Percentiles rank a stretch among this genome's conserved stretches.
These are phyloP conservation scores for Penicillium maclennaniae DNA, from an alignment of 495 filamentous ascomycete genomes.

Conservation along the genomic window DNA sequence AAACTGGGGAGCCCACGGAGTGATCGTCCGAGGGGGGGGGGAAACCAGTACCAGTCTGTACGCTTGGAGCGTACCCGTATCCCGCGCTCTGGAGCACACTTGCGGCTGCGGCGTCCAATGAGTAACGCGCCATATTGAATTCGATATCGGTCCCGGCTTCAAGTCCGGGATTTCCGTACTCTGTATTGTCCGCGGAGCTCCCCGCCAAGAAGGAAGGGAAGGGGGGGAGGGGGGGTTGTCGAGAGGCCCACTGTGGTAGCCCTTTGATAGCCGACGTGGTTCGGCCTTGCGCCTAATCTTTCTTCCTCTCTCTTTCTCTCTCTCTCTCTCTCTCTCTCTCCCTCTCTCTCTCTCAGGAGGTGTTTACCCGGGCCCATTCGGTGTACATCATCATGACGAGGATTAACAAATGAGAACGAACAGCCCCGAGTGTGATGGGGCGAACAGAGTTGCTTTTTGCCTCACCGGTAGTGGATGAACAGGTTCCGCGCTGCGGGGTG, in stretches of 20 bases:
- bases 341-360: no score
- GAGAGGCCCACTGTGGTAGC: no score
- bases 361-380: no score
- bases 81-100: slow-evolving; percentile 14
- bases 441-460: background rate
- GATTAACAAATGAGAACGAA: no score
- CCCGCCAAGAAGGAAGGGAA: background rate
- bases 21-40: slow-evolving; percentile 18
- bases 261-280: no score
- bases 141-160: slow-evolving; percentile 24
- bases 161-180: slow-evolving; percentile 19
- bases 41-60: background rate
- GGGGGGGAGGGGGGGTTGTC: no score
- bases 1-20: slow-evolving; percentile 21
- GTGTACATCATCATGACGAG: no score
- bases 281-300: no score
- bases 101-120: slow-evolving; percentile 32
- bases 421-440: no score
- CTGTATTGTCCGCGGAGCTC: slow-evolving; percentile 13
- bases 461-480: slow-evolving; percentile 21
- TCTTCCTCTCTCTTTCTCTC: no score
- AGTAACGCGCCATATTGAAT: slow-evolving; percentile 15
- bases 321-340: no score
- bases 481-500: slow-evolving; percentile 33
- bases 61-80: slow-evolving; percentile 7